Percentiles rank a stretch among this genome's conserved stretches.
Evolutionary conservation across 2,329 filamentous ascomycete species (phyloP).

Genomic region (Chalaropsis ovoidea): DNA sequence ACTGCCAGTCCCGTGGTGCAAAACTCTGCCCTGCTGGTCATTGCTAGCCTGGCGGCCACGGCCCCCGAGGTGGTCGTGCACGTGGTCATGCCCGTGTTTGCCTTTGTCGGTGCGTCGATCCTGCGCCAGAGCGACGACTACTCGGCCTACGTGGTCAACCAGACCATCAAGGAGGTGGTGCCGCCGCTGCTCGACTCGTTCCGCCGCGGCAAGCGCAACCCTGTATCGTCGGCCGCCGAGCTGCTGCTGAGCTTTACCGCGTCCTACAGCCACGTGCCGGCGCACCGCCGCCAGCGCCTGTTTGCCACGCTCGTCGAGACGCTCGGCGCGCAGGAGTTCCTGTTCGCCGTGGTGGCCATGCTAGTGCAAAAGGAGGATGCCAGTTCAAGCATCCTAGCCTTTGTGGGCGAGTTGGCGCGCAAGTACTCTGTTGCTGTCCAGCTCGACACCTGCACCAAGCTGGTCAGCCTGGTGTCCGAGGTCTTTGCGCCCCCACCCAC

Average conservation of each 20-base stretch:
- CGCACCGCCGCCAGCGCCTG: constrained; percentile 69
- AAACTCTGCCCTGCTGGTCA: constrained; percentile 77
- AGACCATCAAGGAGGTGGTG: constrained; percentile 88
- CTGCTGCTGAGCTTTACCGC: constrained; percentile 92
- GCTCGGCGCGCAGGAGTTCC: constrained; percentile 72
- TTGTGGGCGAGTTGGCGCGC: constrained; percentile 63
- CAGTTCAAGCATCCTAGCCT: constrained; percentile 55
- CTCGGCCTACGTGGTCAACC: constrained; percentile 89
- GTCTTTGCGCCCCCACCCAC: constrained; percentile 63
- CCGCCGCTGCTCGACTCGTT: constrained; percentile 82
- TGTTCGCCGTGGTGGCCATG: constrained; percentile 81
- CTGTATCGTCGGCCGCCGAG: constrained; percentile 74
- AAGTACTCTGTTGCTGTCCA: constrained; percentile 66
- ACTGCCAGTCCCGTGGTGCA: constrained; percentile 89
- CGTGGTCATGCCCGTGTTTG: constrained; percentile 98
- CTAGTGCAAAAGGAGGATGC: constrained; percentile 76
- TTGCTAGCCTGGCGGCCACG: constrained; percentile 75
- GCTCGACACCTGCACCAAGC: constrained; percentile 65
- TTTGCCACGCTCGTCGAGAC: constrained; percentile 80
- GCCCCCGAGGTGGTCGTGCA: constrained; percentile 87
- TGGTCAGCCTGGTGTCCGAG: constrained; percentile 65
- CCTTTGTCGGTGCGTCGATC: constrained; percentile 89
- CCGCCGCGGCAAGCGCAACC: constrained; percentile 64
- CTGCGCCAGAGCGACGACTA: constrained; percentile 92
- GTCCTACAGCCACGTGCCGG: constrained; percentile 90